These are phyloP conservation scores for Nothophoma quercina DNA, from an alignment of 2,329 filamentous ascomycete species.

Conservation along the genomic window DNA sequence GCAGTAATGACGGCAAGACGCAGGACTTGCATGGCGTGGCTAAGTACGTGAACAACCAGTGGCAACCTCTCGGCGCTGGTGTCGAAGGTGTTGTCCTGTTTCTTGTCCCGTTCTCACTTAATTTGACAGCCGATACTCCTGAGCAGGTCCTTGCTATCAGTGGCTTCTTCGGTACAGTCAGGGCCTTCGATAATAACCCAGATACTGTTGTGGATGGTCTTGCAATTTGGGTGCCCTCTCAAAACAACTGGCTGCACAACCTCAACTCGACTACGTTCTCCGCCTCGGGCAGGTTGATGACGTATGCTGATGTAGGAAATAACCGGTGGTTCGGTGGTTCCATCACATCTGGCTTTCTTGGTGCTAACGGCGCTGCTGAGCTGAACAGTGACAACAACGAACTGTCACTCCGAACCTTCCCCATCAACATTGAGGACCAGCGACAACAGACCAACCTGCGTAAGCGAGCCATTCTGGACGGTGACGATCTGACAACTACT, in stretches of 20 bases:
- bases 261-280: slow-evolving; percentile 68
- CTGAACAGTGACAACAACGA: slow-evolving; percentile 54
- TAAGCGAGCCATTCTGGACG: slow-evolving; percentile 54
- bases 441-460: slow-evolving; percentile 39
- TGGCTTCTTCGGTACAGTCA: slow-evolving; percentile 78
- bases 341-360: slow-evolving; percentile 76
- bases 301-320: slow-evolving; percentile 67
- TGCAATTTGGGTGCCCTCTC: slow-evolving; percentile 89
- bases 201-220: slow-evolving; percentile 75
- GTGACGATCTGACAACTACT: slow-evolving; percentile 59
- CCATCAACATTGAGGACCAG: slow-evolving; percentile 33
- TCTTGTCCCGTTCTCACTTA: slow-evolving; percentile 80
- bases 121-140: slow-evolving; percentile 71
- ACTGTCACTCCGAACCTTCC: slow-evolving; percentile 57
- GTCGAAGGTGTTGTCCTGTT: slow-evolving; percentile 79
- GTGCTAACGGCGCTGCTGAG: slow-evolving; percentile 75
- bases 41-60: slow-evolving; percentile 73
- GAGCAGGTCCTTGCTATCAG: slow-evolving; percentile 82
- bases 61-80: slow-evolving; percentile 83
- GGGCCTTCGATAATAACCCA: slow-evolving; percentile 69
- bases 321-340: slow-evolving; percentile 82
- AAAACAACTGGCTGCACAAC: slow-evolving; percentile 86
- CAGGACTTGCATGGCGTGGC: slow-evolving; percentile 78
- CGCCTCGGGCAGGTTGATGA: slow-evolving; percentile 75
- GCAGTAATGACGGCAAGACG: slow-evolving; percentile 68